Conservation (phyloP, 768 basidiomycete species). For the Tylopilus plumbeoviolaceoides region DNA sequence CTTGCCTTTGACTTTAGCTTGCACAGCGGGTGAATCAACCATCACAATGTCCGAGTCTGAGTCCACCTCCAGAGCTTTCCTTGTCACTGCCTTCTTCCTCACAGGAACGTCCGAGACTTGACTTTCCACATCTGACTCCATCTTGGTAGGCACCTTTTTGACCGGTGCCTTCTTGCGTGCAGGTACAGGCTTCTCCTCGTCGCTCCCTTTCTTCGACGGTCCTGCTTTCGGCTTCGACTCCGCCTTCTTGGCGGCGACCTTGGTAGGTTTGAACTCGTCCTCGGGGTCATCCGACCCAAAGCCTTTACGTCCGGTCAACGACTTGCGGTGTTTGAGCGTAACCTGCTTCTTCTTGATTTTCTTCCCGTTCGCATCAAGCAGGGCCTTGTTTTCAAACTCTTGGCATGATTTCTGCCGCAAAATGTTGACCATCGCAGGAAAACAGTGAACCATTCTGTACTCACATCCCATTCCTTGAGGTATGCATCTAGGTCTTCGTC, state of each 20-base stretch:
- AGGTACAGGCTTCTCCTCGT: constrained; percentile 32
- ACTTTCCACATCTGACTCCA: constrained; percentile 39
- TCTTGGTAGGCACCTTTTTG: constrained; percentile 31
- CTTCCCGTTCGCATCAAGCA: constrained; percentile 47
- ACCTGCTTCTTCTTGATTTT: constrained; percentile 55
- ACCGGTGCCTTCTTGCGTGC: constrained; percentile 26
- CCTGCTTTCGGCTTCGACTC: constrained; percentile 33
- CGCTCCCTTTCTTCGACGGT: constrained; percentile 43
- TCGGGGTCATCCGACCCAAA: constrained; percentile 40
- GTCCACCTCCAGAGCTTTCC: constrained; percentile 27
- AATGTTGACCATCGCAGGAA: background rate
- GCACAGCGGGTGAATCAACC: constrained; percentile 19
- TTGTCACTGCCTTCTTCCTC: constrained; percentile 19
- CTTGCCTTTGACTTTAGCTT: constrained; percentile 43
- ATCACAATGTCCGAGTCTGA: constrained; percentile 40
- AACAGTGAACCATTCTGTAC: constrained; percentile 24
- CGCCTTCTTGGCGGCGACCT: constrained; percentile 40
- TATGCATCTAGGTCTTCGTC: constrained; percentile 84
- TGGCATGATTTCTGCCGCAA: constrained; percentile 35
- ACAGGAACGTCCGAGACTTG: constrained; percentile 27
- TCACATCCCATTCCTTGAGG: constrained; percentile 78
- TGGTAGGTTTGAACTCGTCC: constrained; percentile 54
- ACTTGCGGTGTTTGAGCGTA: constrained; percentile 51
- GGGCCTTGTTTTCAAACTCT: constrained; percentile 41
- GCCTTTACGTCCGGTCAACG: constrained; percentile 40